Evolutionary conservation across 768 basidiomycete genomes (phyloP).

Genomic region (Macrolepiota fuliginosa): DNA sequence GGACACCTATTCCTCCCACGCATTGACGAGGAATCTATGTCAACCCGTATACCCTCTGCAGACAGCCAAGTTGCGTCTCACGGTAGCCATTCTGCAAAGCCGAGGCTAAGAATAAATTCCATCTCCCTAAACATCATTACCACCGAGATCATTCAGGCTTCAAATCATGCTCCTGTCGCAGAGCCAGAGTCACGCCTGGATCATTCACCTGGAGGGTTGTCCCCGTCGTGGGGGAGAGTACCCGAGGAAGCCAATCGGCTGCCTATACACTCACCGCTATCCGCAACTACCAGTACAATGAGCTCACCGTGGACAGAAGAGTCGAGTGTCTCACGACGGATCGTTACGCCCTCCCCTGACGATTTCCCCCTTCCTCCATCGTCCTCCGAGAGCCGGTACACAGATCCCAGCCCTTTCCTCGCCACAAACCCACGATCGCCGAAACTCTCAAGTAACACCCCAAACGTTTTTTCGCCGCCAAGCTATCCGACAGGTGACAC

Average conservation of each 20-base stretch:
- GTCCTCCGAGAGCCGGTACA: background rate
- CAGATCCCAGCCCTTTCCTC: background rate
- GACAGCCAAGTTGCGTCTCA: background rate
- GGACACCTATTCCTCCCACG: background rate
- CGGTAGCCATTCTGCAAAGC: background rate
- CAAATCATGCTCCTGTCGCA: background rate
- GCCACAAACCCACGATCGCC: background rate
- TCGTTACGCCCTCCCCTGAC: background rate
- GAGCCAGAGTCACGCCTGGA: background rate
- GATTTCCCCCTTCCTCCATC: background rate
- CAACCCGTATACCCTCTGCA: background rate
- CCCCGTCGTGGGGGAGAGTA: background rate
- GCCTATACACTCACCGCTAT: background rate
- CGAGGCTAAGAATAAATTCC: background rate
- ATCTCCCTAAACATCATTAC: background rate
- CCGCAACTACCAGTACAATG: background rate
- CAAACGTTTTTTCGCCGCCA: background rate
- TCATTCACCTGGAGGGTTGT: background rate
- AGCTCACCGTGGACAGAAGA: background rate
- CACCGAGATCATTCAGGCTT: background rate
- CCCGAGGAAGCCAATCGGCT: background rate
- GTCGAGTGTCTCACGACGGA: background rate
- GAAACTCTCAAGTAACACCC: background rate
- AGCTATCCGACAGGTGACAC: background rate
- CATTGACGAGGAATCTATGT: conserved; percentile 5